These are phyloP conservation scores for Tylopilus sp. DNA, from an alignment of 768 basidiomycete species.

Conservation along the genomic window DNA sequence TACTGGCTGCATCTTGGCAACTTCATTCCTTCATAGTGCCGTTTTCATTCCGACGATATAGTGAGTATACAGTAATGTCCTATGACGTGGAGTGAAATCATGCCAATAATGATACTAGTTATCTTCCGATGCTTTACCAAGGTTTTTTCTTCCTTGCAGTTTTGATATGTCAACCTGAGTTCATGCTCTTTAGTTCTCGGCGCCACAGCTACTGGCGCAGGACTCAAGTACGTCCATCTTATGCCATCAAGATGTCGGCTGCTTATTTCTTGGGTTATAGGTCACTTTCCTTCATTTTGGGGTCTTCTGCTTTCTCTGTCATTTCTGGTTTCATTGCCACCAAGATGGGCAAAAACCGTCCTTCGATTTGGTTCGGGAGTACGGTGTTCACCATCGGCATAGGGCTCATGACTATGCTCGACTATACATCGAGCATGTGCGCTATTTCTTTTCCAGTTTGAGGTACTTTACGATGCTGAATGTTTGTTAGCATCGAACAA, in stretches of 20 bases:
- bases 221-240: slow-evolving; percentile 58
- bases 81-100: no score
- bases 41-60: slow-evolving; percentile 50
- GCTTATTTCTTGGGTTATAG: slow-evolving; percentile 30
- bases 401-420: slow-evolving; percentile 70
- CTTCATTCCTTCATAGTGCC: slow-evolving; percentile 58
- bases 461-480: slow-evolving; percentile 2
- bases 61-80: slow-evolving; percentile 7
- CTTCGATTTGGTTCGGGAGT: slow-evolving; percentile 62
- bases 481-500: slow-evolving; percentile 48
- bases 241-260: background rate
- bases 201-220: slow-evolving; percentile 67
- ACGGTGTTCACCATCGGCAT: slow-evolving; percentile 58
- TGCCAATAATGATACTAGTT: slow-evolving; percentile 27
- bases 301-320: slow-evolving; percentile 48
- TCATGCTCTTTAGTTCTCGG: slow-evolving; percentile 45
- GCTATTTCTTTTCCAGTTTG: slow-evolving; percentile 8
- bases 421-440: slow-evolving; percentile 50
- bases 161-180: background rate
- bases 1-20: slow-evolving; percentile 55
- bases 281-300: slow-evolving; percentile 72
- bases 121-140: slow-evolving; percentile 77
- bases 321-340: slow-evolving; percentile 57
- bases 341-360: slow-evolving; percentile 53
- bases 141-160: slow-evolving; percentile 8